Evolutionary conservation across 495 filamentous ascomycete genomes (phyloP).

Genomic region (Pseudoneurospora amorphoporcata): DNA sequence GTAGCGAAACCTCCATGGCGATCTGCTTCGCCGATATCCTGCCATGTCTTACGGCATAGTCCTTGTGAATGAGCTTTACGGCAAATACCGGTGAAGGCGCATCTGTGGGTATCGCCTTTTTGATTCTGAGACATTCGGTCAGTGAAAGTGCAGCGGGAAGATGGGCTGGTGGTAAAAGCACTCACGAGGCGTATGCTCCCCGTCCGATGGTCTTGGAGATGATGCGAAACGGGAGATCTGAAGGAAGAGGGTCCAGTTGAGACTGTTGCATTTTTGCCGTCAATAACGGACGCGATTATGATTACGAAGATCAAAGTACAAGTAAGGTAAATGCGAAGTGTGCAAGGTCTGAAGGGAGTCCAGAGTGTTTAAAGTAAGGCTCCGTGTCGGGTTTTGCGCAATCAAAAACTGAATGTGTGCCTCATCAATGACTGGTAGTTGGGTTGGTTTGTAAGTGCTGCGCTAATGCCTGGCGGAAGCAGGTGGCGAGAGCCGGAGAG

Average conservation of each 20-base stretch:
- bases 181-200: slow-evolving; percentile 94
- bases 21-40: slow-evolving; percentile 83
- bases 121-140: slow-evolving; percentile 52
- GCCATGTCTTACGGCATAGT: slow-evolving; percentile 79
- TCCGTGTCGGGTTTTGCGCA: not conserved
- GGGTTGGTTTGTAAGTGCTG: not conserved
- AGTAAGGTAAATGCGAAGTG: not conserved
- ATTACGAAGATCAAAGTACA: not conserved
- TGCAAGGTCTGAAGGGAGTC: not conserved
- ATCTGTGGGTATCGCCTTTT: slow-evolving; percentile 74
- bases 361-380: not conserved
- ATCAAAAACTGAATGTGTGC: not conserved
- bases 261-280: slow-evolving; percentile 50
- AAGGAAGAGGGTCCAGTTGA: slow-evolving; percentile 79
- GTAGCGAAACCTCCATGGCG: slow-evolving; percentile 76
- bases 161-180: slow-evolving; percentile 8
- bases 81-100: slow-evolving; percentile 71
- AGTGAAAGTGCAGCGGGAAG: not conserved
- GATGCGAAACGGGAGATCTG: slow-evolving; percentile 82
- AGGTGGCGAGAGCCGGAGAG: not conserved
- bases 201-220: slow-evolving; percentile 92
- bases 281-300: not conserved
- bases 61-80: slow-evolving; percentile 97
- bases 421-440: not conserved
- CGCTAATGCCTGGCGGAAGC: not conserved